phyloP scores from a whole-genome alignment of 306 rosid species.

The Quercus robur region DNA sequence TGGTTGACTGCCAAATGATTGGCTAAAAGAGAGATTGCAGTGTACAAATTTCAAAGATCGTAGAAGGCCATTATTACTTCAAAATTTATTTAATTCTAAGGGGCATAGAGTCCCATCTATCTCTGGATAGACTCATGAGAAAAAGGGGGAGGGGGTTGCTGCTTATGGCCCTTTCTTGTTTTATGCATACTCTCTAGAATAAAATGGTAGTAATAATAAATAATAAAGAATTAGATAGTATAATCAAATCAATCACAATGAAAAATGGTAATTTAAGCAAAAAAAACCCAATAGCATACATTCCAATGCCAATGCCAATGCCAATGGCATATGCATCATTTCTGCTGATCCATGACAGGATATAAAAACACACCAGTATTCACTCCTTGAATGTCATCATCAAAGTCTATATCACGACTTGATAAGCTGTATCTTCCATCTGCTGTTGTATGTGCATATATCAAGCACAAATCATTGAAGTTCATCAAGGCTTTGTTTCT shows the following conservation, averaged over 20 bases:
- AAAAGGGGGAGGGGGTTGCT: background rate
- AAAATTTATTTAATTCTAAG: background rate
- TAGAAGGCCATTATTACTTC: background rate
- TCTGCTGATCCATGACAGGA: conserved; percentile 5
- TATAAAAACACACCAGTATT: background rate
- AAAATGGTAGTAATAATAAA: background rate
- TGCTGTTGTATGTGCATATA: too few relatives aligned
- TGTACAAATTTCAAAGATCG: background rate
- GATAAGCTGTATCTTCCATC: too few relatives aligned
- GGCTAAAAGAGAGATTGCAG: background rate
- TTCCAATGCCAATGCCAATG: background rate
- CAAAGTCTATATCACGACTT: too few relatives aligned
- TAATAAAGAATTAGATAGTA: background rate
- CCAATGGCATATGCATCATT: conserved; percentile 2
- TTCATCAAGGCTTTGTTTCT: too few relatives aligned
- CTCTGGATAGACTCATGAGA: background rate
- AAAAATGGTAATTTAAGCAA: background rate
- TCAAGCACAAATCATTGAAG: too few relatives aligned
- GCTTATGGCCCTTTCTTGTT: background rate
- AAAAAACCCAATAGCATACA: background rate
- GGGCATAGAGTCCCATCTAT: background rate
- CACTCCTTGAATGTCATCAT: too few relatives aligned
- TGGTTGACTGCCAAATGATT: background rate
- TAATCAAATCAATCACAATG: background rate
- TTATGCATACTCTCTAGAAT: background rate